Base-by-base conservation (phyloP, 805 yeast genomes). In the Debaryomyces tyrocola region DNA sequence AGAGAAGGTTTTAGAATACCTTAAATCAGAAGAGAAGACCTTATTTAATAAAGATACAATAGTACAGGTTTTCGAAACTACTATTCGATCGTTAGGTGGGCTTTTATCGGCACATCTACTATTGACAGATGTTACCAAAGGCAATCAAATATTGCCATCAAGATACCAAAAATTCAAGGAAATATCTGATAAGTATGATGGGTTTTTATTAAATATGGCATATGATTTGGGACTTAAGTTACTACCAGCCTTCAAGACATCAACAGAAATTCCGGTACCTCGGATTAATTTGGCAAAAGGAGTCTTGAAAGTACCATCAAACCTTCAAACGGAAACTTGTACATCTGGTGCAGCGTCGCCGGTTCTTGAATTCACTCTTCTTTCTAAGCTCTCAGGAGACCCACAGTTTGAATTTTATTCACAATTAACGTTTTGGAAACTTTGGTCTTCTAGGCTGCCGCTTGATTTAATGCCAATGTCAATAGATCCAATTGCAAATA, bases 281-380 rank as follows among this genome's bases (percentile, higher is more conserved):
- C 68, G 97, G 49, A 79, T 89, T 7, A 89, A 91, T 59, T 62
- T 91, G 20, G 67, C 67, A 14, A 55, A 68, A 18, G 92, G 91
- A 0, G 69, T 79, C 1, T 56, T 44, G 44, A 64, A 31, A 43
- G 67, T 83, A 0, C 81, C 86, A 0, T 49, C 63, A 6, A 57
- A 60, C 1, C 50, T 80, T 4, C 75, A 79, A 42, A 53, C 69
- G 10, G 95, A 88, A 50, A 90, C 90, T 6, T 90, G 96, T 60
- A 79, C 90, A 0, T 86, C 97, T 0, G 97, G 97, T 2, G 92
- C 91, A 14, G 85, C 90, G 0, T 82, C 91, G 1, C 87, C 96
- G 2, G 75, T 90, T 49, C 69, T 91, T 33, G 98, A 91, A 64
- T 80, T 92, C 60, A 79, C 91, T 0, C 64, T 91, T 33, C 69